A percentile compares a stretch with the other conserved stretches of the same genome.
phyloP scores from a whole-genome alignment of 306 rosid genomes.

The Gillenia trifoliata region DNA sequence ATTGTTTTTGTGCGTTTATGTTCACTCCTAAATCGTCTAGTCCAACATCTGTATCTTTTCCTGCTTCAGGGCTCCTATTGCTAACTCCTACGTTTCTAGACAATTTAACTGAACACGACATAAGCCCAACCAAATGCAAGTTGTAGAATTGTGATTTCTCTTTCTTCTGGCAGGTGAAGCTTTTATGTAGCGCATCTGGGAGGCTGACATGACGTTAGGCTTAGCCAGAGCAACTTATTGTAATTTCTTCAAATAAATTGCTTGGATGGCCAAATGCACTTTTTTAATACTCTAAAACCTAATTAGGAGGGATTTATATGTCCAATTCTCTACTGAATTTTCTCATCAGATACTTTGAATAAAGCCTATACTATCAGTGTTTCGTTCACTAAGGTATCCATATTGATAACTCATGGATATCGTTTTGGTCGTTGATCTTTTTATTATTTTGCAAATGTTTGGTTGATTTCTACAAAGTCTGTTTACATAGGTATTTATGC shows the following conservation, averaged over 20 bases:
- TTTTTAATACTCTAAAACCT: not conserved
- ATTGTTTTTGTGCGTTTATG: not conserved
- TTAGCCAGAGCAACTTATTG: not conserved
- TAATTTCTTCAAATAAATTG: constrained; percentile 13
- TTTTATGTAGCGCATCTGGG: not conserved
- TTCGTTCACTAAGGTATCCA: constrained; percentile 1
- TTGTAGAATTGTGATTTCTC: not conserved
- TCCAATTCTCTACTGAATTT: not conserved
- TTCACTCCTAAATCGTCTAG: not conserved
- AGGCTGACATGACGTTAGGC: constrained; percentile 5
- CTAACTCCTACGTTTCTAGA: not conserved
- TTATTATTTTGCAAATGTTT: not conserved
- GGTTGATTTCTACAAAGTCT: not conserved
- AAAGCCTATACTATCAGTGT: not conserved
- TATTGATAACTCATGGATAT: not conserved
- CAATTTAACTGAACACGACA: not conserved
- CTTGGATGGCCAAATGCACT: not conserved
- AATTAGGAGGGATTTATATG: not conserved
- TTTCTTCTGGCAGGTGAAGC: constrained; percentile 8
- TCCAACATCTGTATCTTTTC: too few relatives aligned
- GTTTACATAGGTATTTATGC: not conserved
- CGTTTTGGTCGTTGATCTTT: not conserved
- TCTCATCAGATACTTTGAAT: not conserved
- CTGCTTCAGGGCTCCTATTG: too few relatives aligned
- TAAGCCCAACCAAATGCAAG: not conserved